Base-by-base conservation (phyloP, 768 basidiomycete genomes). In the Suillus subaureus region DNA sequence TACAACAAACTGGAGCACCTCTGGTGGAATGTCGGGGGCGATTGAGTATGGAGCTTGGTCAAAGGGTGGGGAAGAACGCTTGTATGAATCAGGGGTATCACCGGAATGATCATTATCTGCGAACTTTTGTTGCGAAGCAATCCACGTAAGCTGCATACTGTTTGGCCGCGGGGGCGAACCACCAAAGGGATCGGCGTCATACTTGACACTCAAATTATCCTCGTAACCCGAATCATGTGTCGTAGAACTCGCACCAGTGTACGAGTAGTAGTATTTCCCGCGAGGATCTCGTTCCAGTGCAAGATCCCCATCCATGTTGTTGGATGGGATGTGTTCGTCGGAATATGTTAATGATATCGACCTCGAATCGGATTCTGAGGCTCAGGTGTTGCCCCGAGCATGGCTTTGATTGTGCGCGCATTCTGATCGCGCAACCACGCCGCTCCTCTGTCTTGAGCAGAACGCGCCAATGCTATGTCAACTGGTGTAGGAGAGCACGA, bases 381-480 rank as follows among this genome's bases (percentile, higher is more conserved):
- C 49, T 83, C 87, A 4, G 88, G 87, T 15, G 76, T 75, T 43
- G 77, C 73, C 21, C 89, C 90, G 8, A 90, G 78, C 80, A 86
- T 86, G 23, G 84, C 83, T 54, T 85, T 84, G 60, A 89, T 82
- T 0, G 84, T 82, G 15, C 92, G 85, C 39, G 86, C 83, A 60
- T 87, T 91, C 75, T 97, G 94, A 70, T 96, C 93, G 42, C 85
- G 84, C 52, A 97, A 75, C 94, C 94, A 96, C 33, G 89, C 86
- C 8, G 86, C 87, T 0, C 92, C 91, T 11, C 92, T 85, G 72
- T 90, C 88, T 63, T 82, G 83, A 7, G 83, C 83, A n/a, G 82
- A 79, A 33, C 79, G 67, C 28, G 84, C 74, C 31, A 81, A 75
- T 4, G 82, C 81, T 7, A 72, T 70, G 64, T 75, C 71, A 52